Base-by-base conservation (phyloP, 495 filamentous ascomycete species). In the Darksidea phi region DNA sequence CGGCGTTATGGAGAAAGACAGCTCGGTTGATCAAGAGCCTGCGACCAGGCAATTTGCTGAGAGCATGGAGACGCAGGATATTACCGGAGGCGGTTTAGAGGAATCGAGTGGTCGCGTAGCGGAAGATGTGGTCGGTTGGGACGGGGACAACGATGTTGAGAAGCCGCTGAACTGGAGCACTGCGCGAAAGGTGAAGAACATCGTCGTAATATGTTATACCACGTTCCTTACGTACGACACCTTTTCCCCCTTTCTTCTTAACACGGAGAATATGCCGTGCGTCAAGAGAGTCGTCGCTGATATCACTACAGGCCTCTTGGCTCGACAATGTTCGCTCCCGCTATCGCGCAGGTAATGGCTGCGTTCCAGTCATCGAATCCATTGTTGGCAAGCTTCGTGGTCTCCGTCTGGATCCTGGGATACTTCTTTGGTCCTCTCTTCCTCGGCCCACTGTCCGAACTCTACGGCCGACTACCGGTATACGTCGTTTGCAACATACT, bases 401-500 rank as follows among this genome's bases (percentile, higher is more conserved):
- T 77, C 12, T 74, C 75, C 11, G 60, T 78, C 48, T 79, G 61
- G 41, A 55, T 79, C 3, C 67, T 79, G 76, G 10, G 43, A 6
- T 72, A 70, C 48, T 67, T 61, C 11, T 66, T 69, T 26, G 67
- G 67, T 1, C 67, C 67, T 6, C 51, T 67, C 0, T 49, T 69
- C 28, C 23, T 81, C 0, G 76, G 73, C 8, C 78, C 79, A 0
- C 43, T 77, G 18, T 74, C 72, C 0, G 77, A 80, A 48, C 34
- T 78, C 11, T 78, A 78, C 48, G 77, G 77, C 24, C 72, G 77
- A 17, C 56, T 72, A 1, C 67, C 65, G 0, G 37, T 80, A 0
- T 78, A 77, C 54, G 68, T 76, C 45, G 50, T 53, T 34, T 75
- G 72, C 68, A 77, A 77, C 54, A 8, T 73, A 6, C 73, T 78